Evolutionary conservation across 2,329 filamentous ascomycete species (phyloP).

Genomic region (Leptographium radiaticola): DNA sequence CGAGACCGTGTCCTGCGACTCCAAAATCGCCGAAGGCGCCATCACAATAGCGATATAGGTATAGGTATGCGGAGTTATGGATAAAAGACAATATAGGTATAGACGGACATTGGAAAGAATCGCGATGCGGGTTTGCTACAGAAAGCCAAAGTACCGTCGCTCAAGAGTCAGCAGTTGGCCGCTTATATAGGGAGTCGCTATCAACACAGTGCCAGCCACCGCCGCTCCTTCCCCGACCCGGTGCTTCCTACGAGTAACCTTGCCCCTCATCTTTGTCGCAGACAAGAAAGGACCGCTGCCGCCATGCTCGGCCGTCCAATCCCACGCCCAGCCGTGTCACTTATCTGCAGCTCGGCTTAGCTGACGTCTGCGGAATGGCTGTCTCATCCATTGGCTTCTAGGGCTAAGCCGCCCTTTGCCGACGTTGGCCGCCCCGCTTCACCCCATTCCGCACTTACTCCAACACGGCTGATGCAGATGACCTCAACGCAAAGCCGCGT

Average conservation of each 20-base stretch:
- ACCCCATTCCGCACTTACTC: neutral
- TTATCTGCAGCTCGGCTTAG: neutral
- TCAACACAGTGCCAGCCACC: neutral
- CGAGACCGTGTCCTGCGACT: slow-evolving; percentile 26
- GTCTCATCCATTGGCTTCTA: slow-evolving; percentile 2
- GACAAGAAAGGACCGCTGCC: neutral
- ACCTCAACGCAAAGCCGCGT: neutral
- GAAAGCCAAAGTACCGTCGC: no score
- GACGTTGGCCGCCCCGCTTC: slow-evolving; percentile 15
- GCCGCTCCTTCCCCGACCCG: no score
- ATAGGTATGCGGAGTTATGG: no score
- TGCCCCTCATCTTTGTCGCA: no score
- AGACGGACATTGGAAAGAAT: no score
- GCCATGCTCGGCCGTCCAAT: no score
- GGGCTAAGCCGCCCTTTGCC: slow-evolving; percentile 18
- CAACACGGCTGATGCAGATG: neutral
- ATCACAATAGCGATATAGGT: slow-evolving; percentile 24
- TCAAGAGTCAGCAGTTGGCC: no score
- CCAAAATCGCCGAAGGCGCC: slow-evolving; percentile 45
- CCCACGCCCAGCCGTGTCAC: no score
- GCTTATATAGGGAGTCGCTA: neutral
- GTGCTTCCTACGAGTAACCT: no score
- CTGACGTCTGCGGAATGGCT: neutral
- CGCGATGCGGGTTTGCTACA: no score
- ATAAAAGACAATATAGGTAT: no score